Conservation (phyloP, 2,329 filamentous ascomycete species). For the Trichoderma simmonsii region DNA sequence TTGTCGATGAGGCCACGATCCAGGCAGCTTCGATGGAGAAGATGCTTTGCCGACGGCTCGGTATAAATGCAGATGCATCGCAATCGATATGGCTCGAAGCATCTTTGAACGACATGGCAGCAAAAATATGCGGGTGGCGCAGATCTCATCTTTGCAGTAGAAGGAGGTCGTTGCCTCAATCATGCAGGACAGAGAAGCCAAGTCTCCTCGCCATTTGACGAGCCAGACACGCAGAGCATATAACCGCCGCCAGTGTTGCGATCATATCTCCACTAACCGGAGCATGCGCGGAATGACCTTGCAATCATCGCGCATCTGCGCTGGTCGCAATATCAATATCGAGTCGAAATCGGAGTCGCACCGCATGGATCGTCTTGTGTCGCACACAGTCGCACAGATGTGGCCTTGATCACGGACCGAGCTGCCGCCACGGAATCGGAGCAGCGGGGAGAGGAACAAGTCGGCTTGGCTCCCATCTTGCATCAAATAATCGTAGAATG, state of each 20-base stretch:
- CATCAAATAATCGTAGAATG: not conserved
- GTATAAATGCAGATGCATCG: not conserved
- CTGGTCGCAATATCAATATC: not conserved
- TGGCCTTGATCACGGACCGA: not conserved
- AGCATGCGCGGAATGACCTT: not conserved
- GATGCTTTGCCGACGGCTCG: not conserved
- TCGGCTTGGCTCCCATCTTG: not conserved
- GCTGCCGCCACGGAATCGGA: not conserved
- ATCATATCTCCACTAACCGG: not conserved
- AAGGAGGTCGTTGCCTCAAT: not conserved
- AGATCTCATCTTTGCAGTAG: not conserved
- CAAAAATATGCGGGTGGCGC: not conserved
- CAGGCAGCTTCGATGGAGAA: not conserved
- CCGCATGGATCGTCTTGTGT: constrained; percentile 12
- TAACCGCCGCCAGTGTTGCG: not conserved
- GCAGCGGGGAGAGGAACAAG: not conserved
- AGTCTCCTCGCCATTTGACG: not conserved
- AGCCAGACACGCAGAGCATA: not conserved
- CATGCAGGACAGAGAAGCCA: not conserved
- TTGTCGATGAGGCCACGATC: too few relatives aligned
- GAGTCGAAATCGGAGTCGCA: constrained; percentile 14
- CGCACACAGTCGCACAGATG: constrained; percentile 9
- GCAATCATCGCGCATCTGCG: not conserved
- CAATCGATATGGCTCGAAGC: not conserved
- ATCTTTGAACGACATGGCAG: not conserved